phyloP scores from a whole-genome alignment of 345 rosid genomes.

The Eucalyptus paniculata region DNA sequence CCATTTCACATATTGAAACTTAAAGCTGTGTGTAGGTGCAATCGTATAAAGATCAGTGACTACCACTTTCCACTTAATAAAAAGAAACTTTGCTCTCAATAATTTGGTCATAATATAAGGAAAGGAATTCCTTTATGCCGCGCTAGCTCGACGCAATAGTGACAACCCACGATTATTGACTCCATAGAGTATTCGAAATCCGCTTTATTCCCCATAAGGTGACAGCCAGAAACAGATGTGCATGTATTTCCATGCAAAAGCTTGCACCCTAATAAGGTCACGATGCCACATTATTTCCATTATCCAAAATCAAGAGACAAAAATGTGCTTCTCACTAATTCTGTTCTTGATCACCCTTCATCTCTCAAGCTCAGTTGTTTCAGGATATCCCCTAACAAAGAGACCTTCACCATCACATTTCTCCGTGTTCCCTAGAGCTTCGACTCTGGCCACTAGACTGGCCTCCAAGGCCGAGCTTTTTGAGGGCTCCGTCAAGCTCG shows the following conservation, averaged over 20 bases:
- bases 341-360: background rate
- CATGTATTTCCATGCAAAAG: background rate
- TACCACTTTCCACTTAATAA: background rate
- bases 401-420: background rate
- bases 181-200: background rate
- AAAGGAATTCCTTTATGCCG: background rate
- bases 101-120: background rate
- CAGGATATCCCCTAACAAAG: background rate
- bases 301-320: background rate
- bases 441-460: background rate
- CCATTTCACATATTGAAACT: background rate
- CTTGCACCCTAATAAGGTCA: background rate
- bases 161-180: background rate
- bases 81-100: background rate
- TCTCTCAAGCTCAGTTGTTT: background rate
- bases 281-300: background rate
- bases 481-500: background rate
- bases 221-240: background rate
- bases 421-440: background rate
- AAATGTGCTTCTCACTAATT: background rate
- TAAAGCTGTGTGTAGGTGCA: background rate
- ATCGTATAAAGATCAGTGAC: background rate
- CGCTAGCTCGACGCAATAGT: background rate
- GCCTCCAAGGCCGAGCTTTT: background rate
- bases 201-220: background rate